Evolutionary conservation across 1,139 yeast genomes (phyloP), one percentile per base, ranked within the genome.

Genomic region (Sugiyamaella sp.): DNA sequence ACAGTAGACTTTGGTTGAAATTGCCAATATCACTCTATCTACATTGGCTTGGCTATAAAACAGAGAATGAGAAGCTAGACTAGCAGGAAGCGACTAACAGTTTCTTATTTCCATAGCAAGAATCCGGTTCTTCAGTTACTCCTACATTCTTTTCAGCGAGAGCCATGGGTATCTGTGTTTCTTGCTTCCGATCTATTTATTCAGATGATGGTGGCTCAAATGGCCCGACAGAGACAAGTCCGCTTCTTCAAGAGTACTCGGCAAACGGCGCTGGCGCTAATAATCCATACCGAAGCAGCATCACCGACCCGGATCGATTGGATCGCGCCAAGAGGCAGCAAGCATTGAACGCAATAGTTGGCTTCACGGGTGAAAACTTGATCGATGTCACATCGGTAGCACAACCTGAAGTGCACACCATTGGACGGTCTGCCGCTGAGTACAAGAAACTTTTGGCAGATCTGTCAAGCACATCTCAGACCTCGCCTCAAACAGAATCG

Each of bases 131-230:
- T n/a, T n/a, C n/a, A n/a, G n/a, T n/a, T n/a, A n/a, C n/a, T n/a
- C n/a, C n/a, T n/a, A n/a, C n/a, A n/a, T n/a, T n/a, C n/a, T n/a
- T n/a, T n/a, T n/a, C n/a, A n/a, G n/a, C n/a, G n/a, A n/a, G n/a
- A n/a, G n/a, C n/a, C n/a, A 63, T 63, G 66, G 66, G 66, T 14
- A 56, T 59, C n/a, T 63, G 66, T 46, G 37, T 48, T 24, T 63
- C 66, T 10, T 63, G 66, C 40, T 49, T 61, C 17, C 53, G 56
- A 35, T 45, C 51, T 14, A 35, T 46, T 14, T 48, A 46, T 19
- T 4, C 27, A 9, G 57, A 58, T 9, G 60, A 57, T n/a, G 62
- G 54, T 16, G 21, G 22, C 16, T 25, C 48, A 9, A 37, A 38
- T 14, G 46, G 42, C 4, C 52, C 56, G 10, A 47, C 46, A 16